Conservation (phyloP, 805 yeast species). For the Kuraishia cidri region DNA sequence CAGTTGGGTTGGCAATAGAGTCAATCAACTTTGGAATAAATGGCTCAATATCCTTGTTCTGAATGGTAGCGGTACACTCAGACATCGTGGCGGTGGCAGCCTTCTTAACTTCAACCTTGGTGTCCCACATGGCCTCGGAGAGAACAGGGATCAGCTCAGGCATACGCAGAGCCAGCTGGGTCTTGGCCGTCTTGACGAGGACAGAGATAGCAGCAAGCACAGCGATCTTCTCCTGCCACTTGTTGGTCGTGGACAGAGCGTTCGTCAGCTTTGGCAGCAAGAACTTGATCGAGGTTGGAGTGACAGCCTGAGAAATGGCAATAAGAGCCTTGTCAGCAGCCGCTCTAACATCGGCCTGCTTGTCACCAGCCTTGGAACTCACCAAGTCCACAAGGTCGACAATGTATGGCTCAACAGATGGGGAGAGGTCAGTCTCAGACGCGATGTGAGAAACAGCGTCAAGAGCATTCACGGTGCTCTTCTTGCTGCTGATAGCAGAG, state of each 20-base stretch:
- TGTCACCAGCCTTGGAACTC: slow-evolving; percentile 82
- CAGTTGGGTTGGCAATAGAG: slow-evolving; percentile 95
- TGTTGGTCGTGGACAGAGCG: slow-evolving; percentile 64
- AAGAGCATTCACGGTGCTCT: slow-evolving; percentile 74
- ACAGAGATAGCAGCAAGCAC: slow-evolving; percentile 77
- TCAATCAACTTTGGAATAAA: slow-evolving; percentile 96
- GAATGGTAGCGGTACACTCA: slow-evolving; percentile 94
- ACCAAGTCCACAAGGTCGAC: slow-evolving; percentile 69
- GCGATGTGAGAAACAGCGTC: slow-evolving; percentile 84
- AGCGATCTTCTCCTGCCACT: slow-evolving; percentile 98
- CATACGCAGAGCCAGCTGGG: slow-evolving; percentile 97
- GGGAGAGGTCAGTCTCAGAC: slow-evolving; percentile 64
- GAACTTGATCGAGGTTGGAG: slow-evolving; percentile 91
- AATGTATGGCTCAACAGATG: slow-evolving; percentile 94
- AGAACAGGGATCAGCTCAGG: slow-evolving; percentile 97
- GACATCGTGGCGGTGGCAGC: slow-evolving; percentile 95
- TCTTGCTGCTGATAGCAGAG: slow-evolving; percentile 74
- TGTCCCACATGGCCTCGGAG: slow-evolving; percentile 99
- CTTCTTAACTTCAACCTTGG: slow-evolving; percentile 95
- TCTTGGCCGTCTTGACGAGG: slow-evolving; percentile 90
- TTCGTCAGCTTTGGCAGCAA: slow-evolving; percentile 73
- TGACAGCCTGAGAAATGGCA: slow-evolving; percentile 72
- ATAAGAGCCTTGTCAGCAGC: slow-evolving; percentile 70
- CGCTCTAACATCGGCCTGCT: slow-evolving; percentile 65
- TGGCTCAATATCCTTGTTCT: slow-evolving; percentile 99